phyloP scores from a whole-genome alignment of 1,139 yeast species.

The Magnusiomyces suaveolens region DNA sequence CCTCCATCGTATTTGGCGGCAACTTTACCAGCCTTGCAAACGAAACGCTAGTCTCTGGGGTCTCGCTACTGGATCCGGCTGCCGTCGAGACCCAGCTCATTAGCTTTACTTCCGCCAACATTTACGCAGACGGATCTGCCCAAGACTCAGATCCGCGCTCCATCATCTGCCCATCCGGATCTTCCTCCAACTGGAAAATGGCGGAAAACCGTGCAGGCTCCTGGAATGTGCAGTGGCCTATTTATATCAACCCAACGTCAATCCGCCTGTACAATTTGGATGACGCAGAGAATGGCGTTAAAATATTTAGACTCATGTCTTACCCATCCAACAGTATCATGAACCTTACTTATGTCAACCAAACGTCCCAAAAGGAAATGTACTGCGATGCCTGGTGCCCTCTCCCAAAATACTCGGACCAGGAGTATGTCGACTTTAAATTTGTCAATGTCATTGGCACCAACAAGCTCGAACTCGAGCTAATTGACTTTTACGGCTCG shows the following conservation, averaged over 20 bases:
- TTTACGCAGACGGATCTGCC: constrained; percentile 44
- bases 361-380: constrained; percentile 39
- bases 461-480: constrained; percentile 51
- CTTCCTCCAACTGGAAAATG: constrained; percentile 46
- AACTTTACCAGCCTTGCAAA: constrained; percentile 54
- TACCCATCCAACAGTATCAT: constrained; percentile 80
- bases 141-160: constrained; percentile 33
- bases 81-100: constrained; percentile 55
- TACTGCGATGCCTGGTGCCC: constrained; percentile 89
- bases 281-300: constrained; percentile 44
- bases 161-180: constrained; percentile 49
- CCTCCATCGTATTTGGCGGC: constrained; percentile 70
- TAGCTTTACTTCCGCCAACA: constrained; percentile 52
- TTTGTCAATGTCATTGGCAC: constrained; percentile 65
- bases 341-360: constrained; percentile 77
- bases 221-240: constrained; percentile 57
- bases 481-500: constrained; percentile 60
- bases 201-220: constrained; percentile 48
- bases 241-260: constrained; percentile 56
- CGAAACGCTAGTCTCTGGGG: constrained; percentile 30
- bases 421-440: constrained; percentile 65
- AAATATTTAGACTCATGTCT: constrained; percentile 62
- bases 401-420: constrained; percentile 36
- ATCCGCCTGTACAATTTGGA: constrained; percentile 54
- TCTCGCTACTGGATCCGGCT: constrained; percentile 33